These are phyloP conservation scores for Fusarium solani-melongenae DNA, from an alignment of 2,329 filamentous ascomycete genomes.

Conservation along the genomic window DNA sequence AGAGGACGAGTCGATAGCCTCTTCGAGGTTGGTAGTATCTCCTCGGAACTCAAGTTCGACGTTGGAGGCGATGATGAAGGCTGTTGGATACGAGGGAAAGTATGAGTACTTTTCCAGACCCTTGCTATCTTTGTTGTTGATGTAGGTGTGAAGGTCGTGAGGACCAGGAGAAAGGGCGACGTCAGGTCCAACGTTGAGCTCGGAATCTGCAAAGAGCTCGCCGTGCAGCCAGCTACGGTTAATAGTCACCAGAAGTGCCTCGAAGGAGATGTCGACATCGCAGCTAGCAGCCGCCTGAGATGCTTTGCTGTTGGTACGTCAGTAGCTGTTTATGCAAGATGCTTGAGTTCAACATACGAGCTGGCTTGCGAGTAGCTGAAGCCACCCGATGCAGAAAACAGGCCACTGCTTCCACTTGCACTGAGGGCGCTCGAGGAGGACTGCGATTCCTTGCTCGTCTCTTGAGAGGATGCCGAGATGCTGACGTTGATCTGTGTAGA, in stretches of 20 bases:
- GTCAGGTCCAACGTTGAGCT: not conserved
- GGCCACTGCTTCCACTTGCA: not conserved
- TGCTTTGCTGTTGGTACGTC: not conserved
- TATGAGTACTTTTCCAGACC: not conserved
- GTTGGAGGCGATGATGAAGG: constrained; percentile 6
- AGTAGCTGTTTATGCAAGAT: not conserved
- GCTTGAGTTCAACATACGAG: not conserved
- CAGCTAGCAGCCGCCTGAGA: not conserved
- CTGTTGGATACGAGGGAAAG: constrained; percentile 8
- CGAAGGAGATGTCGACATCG: not conserved
- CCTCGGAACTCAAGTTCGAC: constrained; percentile 3
- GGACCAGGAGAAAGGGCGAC: not conserved
- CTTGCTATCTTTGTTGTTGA: not conserved
- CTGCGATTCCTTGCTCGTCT: not conserved
- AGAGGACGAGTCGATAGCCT: not conserved
- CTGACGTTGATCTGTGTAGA: not conserved
- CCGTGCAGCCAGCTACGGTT: not conserved
- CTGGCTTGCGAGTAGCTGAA: not conserved
- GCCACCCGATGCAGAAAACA: not conserved
- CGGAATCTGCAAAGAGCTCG: not conserved
- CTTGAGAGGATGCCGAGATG: not conserved
- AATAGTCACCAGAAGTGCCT: not conserved
- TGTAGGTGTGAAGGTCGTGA: not conserved
- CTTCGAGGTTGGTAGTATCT: constrained; percentile 4
- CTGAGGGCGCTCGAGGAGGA: not conserved